These are phyloP conservation scores for Galerina marginata DNA, from an alignment of 768 basidiomycete genomes.

Conservation along the genomic window DNA sequence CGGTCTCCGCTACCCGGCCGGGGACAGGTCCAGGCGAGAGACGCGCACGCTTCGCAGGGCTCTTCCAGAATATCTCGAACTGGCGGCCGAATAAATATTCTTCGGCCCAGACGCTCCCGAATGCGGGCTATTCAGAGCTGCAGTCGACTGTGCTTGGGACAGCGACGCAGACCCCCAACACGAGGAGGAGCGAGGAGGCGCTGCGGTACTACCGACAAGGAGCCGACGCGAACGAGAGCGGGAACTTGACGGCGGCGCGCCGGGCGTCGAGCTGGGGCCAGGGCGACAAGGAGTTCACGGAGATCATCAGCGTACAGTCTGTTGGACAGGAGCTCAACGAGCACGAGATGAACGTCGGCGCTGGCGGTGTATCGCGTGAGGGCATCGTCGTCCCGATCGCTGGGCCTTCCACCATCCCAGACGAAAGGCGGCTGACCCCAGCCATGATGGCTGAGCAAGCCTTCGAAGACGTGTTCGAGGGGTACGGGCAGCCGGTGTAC, in stretches of 20 bases:
- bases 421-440: not conserved
- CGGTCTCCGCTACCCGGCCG: no score
- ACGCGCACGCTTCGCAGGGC: conserved; percentile 30
- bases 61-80: conserved; percentile 29
- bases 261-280: conserved; percentile 72
- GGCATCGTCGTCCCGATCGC: conserved; percentile 11
- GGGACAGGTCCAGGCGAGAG: conserved; percentile 4
- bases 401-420: not conserved
- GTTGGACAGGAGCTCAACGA: conserved; percentile 33
- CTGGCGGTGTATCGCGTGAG: conserved; percentile 19
- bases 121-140: conserved; percentile 5
- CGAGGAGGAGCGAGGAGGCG: conserved; percentile 55
- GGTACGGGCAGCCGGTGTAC: conserved; percentile 36
- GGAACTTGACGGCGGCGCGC: conserved; percentile 46
- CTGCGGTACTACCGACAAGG: conserved; percentile 31
- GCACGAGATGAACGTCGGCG: conserved; percentile 39
- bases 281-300: conserved; percentile 47
- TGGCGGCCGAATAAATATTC: conserved; percentile 36
- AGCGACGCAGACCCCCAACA: conserved; percentile 12
- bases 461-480: conserved; percentile 16
- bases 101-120: not conserved
- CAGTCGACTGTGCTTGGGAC: not conserved
- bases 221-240: conserved; percentile 17
- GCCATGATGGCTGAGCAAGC: not conserved
- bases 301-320: conserved; percentile 29